A percentile compares a stretch with the other conserved stretches of the same genome.
phyloP scores from a whole-genome alignment of 148 eudicot species.

The Persicaria maculosa region DNA sequence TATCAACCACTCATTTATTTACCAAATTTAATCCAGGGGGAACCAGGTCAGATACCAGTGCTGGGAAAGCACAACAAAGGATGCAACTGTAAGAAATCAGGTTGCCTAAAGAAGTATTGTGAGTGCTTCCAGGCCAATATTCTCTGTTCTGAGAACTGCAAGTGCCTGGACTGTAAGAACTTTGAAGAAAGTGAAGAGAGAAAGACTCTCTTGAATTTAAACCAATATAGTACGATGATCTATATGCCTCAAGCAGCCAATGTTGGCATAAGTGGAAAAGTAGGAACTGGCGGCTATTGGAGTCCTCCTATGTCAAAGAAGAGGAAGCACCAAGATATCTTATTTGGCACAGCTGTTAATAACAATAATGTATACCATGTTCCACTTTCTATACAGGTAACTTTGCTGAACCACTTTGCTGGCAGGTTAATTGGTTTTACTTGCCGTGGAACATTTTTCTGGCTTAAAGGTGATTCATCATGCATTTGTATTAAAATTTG shows the following conservation, averaged over 20 bases:
- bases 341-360: slow-evolving; percentile 20
- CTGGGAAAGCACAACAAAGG: slow-evolving; percentile 61
- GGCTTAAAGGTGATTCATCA: neutral
- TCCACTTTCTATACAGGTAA: slow-evolving; percentile 16
- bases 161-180: slow-evolving; percentile 79
- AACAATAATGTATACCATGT: slow-evolving; percentile 20
- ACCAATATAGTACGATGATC: slow-evolving; percentile 26
- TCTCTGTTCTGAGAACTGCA: slow-evolving; percentile 69
- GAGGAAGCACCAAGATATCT: slow-evolving; percentile 30
- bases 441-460: neutral
- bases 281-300: slow-evolving; percentile 34
- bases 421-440: slow-evolving; percentile 3
- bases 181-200: slow-evolving; percentile 79
- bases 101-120: slow-evolving; percentile 85
- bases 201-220: slow-evolving; percentile 29
- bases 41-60: slow-evolving; percentile 20
- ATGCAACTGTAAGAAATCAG: slow-evolving; percentile 69
- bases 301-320: slow-evolving; percentile 36
- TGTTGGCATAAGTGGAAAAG: slow-evolving; percentile 44
- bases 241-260: slow-evolving; percentile 38
- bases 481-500: neutral
- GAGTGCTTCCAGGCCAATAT: slow-evolving; percentile 83
- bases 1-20: neutral
- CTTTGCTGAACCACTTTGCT: neutral
- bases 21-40: slow-evolving; percentile 32